Percentiles rank a stretch among this genome's conserved stretches.
Evolutionary conservation across 2,329 filamentous ascomycete genomes (phyloP).

Genomic region (Rhinocladiella similis): DNA sequence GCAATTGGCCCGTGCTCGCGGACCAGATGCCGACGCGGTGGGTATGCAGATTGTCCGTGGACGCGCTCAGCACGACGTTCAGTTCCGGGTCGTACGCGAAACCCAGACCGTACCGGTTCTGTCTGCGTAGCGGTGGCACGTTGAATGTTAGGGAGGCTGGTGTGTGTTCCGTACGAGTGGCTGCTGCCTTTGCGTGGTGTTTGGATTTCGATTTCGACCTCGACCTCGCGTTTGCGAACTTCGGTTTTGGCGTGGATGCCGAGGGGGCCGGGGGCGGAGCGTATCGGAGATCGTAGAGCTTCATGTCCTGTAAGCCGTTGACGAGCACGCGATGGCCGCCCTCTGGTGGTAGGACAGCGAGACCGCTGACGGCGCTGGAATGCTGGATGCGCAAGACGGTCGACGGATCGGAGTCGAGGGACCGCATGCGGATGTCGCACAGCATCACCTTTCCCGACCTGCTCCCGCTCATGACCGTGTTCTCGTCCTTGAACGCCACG

Average conservation of each 20-base stretch:
- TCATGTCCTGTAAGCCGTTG: conserved; percentile 16
- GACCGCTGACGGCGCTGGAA: conserved; percentile 16
- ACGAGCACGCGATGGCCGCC: conserved; percentile 18
- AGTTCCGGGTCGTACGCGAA: conserved; percentile 26
- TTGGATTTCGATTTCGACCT: not conserved
- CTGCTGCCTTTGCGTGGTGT: too few species aligned
- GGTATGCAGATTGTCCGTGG: conserved; percentile 12
- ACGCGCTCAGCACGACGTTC: conserved; percentile 20
- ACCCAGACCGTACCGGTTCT: conserved; percentile 17
- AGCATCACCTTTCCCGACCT: conserved; percentile 20
- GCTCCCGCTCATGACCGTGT: conserved; percentile 24
- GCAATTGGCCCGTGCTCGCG: conserved; percentile 15
- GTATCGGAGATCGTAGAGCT: conserved; percentile 27
- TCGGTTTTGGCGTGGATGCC: too few species aligned
- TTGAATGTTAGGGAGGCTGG: conserved; percentile 13
- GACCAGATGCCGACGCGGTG: conserved; percentile 22
- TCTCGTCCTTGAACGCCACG: conserved; percentile 20
- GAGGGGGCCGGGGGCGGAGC: conserved; percentile 2
- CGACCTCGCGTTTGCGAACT: not conserved
- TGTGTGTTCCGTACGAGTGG: too few species aligned
- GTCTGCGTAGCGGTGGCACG: conserved; percentile 3
- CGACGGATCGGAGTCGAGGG: not conserved
- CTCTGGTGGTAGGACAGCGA: not conserved
- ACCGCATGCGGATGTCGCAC: conserved; percentile 14
- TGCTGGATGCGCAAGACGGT: conserved; percentile 22